Percentiles rank a stretch among this genome's conserved stretches.
Conservation (phyloP, 345 rosid species). For the Arabis alpina region DNA sequence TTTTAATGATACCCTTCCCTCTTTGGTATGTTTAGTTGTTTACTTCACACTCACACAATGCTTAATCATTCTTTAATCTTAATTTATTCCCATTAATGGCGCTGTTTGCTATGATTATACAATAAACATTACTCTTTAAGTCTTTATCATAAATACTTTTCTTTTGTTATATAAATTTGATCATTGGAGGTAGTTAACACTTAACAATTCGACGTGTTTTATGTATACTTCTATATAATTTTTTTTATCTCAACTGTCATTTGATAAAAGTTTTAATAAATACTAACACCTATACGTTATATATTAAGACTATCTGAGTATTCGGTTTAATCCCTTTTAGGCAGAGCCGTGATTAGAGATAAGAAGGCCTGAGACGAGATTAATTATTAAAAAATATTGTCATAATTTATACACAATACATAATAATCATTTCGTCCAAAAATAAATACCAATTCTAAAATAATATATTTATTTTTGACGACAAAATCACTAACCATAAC, state of each 20-base stretch:
- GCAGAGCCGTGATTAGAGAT: no score
- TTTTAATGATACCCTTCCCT: slow-evolving; percentile 32
- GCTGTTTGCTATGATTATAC: slow-evolving; percentile 27
- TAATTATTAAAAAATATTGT: no score
- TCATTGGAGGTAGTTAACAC: background rate
- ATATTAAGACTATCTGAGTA: no score
- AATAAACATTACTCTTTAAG: slow-evolving; percentile 1
- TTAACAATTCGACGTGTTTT: slow-evolving; percentile 3
- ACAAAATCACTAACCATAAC: no score
- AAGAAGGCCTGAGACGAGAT: no score
- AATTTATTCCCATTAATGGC: slow-evolving; percentile 19
- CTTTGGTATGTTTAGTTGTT: slow-evolving; percentile 35
- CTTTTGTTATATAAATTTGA: background rate
- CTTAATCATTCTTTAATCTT: slow-evolving; percentile 7
- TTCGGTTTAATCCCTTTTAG: no score
- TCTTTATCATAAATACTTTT: slow-evolving; percentile 14
- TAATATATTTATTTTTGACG: no score
- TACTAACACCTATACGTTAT: background rate
- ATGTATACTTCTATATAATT: background rate
- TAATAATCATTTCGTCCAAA: no score
- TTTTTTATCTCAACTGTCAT: background rate
- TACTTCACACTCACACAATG: slow-evolving; percentile 24
- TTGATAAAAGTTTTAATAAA: background rate
- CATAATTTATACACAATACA: no score
- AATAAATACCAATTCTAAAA: no score